Conservation (phyloP, 2,329 filamentous ascomycete genomes). For the Ceratocystis cacaofunesta region DNA sequence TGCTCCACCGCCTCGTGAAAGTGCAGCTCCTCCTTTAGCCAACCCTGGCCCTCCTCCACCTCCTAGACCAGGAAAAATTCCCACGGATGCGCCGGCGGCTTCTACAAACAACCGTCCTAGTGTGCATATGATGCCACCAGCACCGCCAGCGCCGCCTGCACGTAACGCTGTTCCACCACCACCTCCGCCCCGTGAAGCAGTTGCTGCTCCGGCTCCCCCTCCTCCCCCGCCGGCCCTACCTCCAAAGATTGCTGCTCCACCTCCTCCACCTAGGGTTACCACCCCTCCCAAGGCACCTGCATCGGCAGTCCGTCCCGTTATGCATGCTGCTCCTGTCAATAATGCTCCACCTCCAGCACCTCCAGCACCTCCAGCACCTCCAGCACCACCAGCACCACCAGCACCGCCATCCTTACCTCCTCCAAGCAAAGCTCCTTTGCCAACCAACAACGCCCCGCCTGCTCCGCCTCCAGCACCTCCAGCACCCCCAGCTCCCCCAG, state of each 20-base stretch:
- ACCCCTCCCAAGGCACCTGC: conserved; percentile 5
- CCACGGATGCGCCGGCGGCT: conserved; percentile 17
- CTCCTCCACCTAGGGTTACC: conserved; percentile 8
- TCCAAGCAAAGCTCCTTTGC: neutral
- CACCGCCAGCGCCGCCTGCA: conserved; percentile 12
- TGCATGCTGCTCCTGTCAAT: neutral
- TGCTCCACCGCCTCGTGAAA: conserved; percentile 13
- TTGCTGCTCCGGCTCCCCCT: conserved; percentile 21
- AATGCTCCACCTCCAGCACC: conserved; percentile 14
- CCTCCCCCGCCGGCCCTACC: conserved; percentile 24
- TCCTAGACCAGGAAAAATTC: conserved; percentile 13
- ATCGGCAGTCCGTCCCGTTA: conserved; percentile 3
- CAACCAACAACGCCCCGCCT: conserved; percentile 13
- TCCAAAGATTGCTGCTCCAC: conserved; percentile 10
- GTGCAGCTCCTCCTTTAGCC: conserved; percentile 8
- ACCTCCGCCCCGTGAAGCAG: conserved; percentile 21
- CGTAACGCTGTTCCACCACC: conserved; percentile 18
- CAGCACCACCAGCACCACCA: conserved; percentile 19
- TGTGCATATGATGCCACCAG: conserved; percentile 13
- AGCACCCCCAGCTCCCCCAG: conserved; percentile 24
- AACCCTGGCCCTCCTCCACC: conserved; percentile 15
- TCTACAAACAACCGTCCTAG: conserved; percentile 10
- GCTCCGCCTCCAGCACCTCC: conserved; percentile 17
- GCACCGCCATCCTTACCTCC: conserved; percentile 7
- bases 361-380: neutral